These are phyloP conservation scores for Aspergillus fischeri DNA, from an alignment of 2,329 filamentous ascomycete genomes.

Conservation along the genomic window DNA sequence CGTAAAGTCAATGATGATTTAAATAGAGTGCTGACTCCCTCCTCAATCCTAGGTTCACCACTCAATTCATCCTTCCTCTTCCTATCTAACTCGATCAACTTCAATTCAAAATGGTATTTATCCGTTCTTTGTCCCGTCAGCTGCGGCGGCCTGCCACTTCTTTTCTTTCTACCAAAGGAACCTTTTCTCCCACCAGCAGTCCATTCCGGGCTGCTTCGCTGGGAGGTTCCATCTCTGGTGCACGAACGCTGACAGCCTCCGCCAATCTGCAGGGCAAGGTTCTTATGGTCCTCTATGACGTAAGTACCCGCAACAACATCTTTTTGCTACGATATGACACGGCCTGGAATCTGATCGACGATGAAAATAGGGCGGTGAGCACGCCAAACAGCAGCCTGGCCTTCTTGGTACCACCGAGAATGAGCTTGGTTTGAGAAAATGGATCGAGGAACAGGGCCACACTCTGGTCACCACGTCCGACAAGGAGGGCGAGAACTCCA, in stretches of 20 bases:
- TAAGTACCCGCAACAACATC: conserved; percentile 40
- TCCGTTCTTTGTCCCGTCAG: conserved; percentile 56
- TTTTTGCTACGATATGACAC: not conserved
- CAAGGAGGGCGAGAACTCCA: conserved; percentile 92
- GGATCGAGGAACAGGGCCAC: conserved; percentile 96
- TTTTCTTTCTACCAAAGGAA: conserved; percentile 42
- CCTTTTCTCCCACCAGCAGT: conserved; percentile 31
- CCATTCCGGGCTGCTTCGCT: conserved; percentile 34
- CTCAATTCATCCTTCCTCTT: not conserved
- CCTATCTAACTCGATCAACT: conserved; percentile 2
- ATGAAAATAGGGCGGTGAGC: conserved; percentile 61
- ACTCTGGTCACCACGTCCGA: conserved; percentile 94
- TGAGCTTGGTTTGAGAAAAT: conserved; percentile 94
- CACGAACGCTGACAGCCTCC: conserved; percentile 61
- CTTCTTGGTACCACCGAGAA: conserved; percentile 96
- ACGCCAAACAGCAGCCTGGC: conserved; percentile 82
- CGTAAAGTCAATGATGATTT: not conserved
- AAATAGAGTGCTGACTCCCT: conserved; percentile 10
- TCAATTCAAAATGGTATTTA: conserved; percentile 57
- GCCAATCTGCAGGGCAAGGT: conserved; percentile 85
- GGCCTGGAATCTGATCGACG: conserved; percentile 7
- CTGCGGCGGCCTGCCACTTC: conserved; percentile 53
- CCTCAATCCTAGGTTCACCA: not conserved
- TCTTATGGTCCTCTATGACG: conserved; percentile 90
- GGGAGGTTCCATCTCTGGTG: conserved; percentile 44